Conservation (phyloP, 805 yeast genomes). For the Metschnikowia continentalis region DNA sequence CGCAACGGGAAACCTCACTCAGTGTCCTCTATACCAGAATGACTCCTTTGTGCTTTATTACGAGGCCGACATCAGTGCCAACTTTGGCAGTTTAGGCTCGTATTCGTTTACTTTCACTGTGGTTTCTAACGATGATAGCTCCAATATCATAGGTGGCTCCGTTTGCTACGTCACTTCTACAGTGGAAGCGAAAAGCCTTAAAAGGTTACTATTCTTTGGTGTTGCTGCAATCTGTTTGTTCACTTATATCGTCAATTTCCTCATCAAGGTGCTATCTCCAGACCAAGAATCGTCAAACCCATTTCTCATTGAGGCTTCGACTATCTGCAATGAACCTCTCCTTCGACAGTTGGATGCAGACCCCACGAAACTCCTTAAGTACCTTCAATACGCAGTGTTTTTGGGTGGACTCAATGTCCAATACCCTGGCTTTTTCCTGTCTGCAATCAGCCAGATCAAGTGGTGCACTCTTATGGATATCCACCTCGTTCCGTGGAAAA, state of each 20-base stretch:
- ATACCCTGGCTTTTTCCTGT: constrained; percentile 63
- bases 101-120: constrained; percentile 41
- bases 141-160: constrained; percentile 45
- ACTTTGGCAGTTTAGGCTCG: constrained; percentile 41
- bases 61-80: constrained; percentile 38
- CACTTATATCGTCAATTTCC: constrained; percentile 37
- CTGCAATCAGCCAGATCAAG: constrained; percentile 44
- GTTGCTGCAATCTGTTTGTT: constrained; percentile 37
- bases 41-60: constrained; percentile 36
- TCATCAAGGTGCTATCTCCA: constrained; percentile 47
- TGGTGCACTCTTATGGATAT: constrained; percentile 55
- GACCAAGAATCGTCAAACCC: constrained; percentile 56
- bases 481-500: not conserved
- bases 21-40: constrained; percentile 36
- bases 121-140: constrained; percentile 34
- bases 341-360: constrained; percentile 55
- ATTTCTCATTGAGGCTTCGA: constrained; percentile 49
- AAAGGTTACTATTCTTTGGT: constrained; percentile 33
- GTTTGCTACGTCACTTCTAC: constrained; percentile 47
- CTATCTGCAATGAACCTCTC: constrained; percentile 55
- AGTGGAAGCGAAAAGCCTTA: constrained; percentile 23
- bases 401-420: constrained; percentile 50
- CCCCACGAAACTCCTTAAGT: constrained; percentile 44
- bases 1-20: constrained; percentile 24
- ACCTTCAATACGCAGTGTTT: constrained; percentile 58